Evolutionary conservation across 208 protist genomes (phyloP).

Genomic region (Leishmania guyanensis): DNA sequence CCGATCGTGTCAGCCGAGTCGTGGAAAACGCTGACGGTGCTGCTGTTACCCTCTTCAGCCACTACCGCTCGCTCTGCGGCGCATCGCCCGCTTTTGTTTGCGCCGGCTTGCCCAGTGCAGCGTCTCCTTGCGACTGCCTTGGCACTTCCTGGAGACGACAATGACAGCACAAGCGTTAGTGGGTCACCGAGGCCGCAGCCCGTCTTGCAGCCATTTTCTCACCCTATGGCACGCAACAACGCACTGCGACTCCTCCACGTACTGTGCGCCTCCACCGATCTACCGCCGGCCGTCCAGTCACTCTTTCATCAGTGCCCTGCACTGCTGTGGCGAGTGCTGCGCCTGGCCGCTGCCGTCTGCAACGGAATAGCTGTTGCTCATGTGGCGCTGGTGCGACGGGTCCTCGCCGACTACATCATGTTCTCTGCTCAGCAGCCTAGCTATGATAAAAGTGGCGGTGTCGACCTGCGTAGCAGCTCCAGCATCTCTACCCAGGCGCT

Average conservation of each 20-base stretch:
- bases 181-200: not conserved
- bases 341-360: conserved; percentile 25
- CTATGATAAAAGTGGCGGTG: not conserved
- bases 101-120: conserved; percentile 24
- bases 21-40: conserved; percentile 45
- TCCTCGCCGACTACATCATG: conserved; percentile 34
- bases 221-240: conserved; percentile 29
- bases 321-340: conserved; percentile 56
- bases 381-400: conserved; percentile 22
- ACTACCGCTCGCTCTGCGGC: not conserved
- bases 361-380: conserved; percentile 13
- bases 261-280: conserved; percentile 21
- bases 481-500: conserved; percentile 12
- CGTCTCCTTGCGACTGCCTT: conserved; percentile 22
- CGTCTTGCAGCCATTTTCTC: not conserved
- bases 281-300: conserved; percentile 24
- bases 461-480: not conserved
- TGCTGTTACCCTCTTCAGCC: conserved; percentile 24
- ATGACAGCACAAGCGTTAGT: not conserved
- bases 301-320: conserved; percentile 60
- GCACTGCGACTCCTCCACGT: conserved; percentile 29
- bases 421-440: not conserved
- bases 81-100: conserved; percentile 5
- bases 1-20: conserved; percentile 49
- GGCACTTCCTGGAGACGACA: conserved; percentile 20